Evolutionary conservation across 2,329 filamentous ascomycete species (phyloP), one percentile per base, ranked within the genome.

Genomic region (Colletotrichum magnum): DNA sequence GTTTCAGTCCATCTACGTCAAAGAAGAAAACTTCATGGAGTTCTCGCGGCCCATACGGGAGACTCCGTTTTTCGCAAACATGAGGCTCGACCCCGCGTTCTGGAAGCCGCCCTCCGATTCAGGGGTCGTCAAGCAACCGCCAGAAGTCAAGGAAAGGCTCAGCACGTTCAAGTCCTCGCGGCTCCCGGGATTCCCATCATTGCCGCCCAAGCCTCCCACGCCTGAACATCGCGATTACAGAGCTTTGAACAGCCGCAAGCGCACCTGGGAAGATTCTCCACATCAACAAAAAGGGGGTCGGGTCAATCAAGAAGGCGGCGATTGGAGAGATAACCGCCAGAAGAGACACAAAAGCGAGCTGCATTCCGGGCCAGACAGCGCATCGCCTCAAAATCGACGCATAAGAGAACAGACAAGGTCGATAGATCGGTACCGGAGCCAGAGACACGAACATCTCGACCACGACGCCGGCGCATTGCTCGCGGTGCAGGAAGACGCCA

Each of bases 81-180:
- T 84, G 58, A 79, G 82, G 68, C 74, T 79, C 41, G 85, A 87
- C 72, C 84, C 85, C 2, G 80, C 79, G 3, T 86, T 87, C 71
- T 71, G 73, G 47, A 72, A 68, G 54, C 71, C 75, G 4, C 36
- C 47, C 21, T 32, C 28, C 18, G 58, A 47, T 16, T 5, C 43
- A 5, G 28, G 21, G 39, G 6, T 21, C 6, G 39, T 32, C 18
- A 58, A 57, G 45, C 64, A 47, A 26, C 45, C 39, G n/a, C 45
- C 52, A 13, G 68, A 58, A 32, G n/a, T 48, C 13, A 66, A 48
- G 47, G 68, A 68, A 26, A 68, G 24, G 36, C 36, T 52, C n/a
- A 28, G 6, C 13, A 58, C 58, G 3, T 67, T 68, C 64, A 68
- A 66, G 36, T 69, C 66, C n/a, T 54, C 24, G 3, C 66, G 63